These are phyloP conservation scores for Diacronema lutheri DNA, from an alignment of 78 protist species.

Conservation along the genomic window DNA sequence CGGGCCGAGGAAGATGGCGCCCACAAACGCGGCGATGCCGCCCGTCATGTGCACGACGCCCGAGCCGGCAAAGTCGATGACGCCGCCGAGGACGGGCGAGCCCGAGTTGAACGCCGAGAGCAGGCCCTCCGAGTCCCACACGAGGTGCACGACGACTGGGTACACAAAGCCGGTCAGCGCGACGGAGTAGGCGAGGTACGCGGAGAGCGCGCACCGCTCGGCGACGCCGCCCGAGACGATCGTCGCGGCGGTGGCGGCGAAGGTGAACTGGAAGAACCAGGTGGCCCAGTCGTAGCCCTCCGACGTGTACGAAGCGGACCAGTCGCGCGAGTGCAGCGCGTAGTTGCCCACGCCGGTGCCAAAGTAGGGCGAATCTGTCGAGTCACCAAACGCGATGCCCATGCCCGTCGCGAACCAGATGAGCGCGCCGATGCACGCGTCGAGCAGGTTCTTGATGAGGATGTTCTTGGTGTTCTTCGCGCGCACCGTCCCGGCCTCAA, in stretches of 20 bases:
- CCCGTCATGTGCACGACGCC: too few relatives aligned
- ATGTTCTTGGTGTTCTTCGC: too few relatives aligned
- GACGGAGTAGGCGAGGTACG: constrained; percentile 45
- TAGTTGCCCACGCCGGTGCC: too few relatives aligned
- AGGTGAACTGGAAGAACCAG: constrained; percentile 43
- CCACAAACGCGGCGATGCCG: constrained; percentile 65
- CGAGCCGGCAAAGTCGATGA: constrained; percentile 43
- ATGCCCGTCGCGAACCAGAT: constrained; percentile 46
- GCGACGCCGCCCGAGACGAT: constrained; percentile 69
- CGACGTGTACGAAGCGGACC: too few relatives aligned
- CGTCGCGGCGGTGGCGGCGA: constrained; percentile 50
- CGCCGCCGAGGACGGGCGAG: constrained; percentile 27
- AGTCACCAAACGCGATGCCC: constrained; percentile 60
- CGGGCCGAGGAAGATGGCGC: constrained; percentile 66
- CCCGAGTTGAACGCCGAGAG: constrained; percentile 5
- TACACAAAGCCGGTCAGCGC: constrained; percentile 44
- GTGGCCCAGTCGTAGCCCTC: background rate
- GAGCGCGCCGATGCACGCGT: background rate
- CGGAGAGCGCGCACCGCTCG: constrained; percentile 42
- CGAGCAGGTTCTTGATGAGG: too few relatives aligned
- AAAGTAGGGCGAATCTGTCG: too few relatives aligned
- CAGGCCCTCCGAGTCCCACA: constrained; percentile 28
- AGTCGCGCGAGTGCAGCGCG: too few relatives aligned
- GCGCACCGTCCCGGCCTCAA: constrained; percentile 18
- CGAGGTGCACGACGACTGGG: constrained; percentile 58